Evolutionary conservation across 2,329 filamentous ascomycete genomes (phyloP).

Genomic region (Septoria linicola): DNA sequence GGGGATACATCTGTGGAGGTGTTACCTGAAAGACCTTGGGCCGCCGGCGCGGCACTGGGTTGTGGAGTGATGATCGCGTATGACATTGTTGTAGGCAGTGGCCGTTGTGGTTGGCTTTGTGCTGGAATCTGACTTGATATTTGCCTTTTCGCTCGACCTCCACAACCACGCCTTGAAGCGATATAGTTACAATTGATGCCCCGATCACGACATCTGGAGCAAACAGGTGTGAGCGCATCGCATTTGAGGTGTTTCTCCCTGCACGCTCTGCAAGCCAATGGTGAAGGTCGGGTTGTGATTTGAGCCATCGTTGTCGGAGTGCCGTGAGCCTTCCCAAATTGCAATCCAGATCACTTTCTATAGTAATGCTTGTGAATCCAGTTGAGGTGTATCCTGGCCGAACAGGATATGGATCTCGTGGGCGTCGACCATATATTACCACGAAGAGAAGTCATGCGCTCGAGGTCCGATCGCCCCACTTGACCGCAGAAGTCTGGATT

Average conservation of each 20-base stretch:
- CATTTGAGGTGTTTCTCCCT: conserved; percentile 70
- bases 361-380: too few relatives aligned
- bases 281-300: conserved; percentile 7
- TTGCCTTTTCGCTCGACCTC: conserved; percentile 47
- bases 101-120: not conserved
- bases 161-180: conserved; percentile 72
- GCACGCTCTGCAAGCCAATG: conserved; percentile 43
- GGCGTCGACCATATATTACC: too few relatives aligned
- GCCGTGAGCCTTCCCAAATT: too few relatives aligned
- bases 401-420: too few relatives aligned
- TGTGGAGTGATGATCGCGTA: not conserved
- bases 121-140: not conserved
- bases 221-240: conserved; percentile 64
- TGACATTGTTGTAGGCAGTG: conserved; percentile 4
- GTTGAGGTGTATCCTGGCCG: too few relatives aligned
- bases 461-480: too few relatives aligned
- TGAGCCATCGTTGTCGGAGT: not conserved
- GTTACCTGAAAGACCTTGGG: not conserved
- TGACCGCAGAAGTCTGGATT: too few relatives aligned
- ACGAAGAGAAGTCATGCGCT: too few relatives aligned
- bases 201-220: conserved; percentile 50
- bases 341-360: too few relatives aligned
- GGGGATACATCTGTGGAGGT: conserved; percentile 8
- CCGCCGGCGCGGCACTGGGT: not conserved
- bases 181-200: conserved; percentile 65